phyloP scores from a whole-genome alignment of 495 filamentous ascomycete genomes.

The Lophiotrema nucula region DNA sequence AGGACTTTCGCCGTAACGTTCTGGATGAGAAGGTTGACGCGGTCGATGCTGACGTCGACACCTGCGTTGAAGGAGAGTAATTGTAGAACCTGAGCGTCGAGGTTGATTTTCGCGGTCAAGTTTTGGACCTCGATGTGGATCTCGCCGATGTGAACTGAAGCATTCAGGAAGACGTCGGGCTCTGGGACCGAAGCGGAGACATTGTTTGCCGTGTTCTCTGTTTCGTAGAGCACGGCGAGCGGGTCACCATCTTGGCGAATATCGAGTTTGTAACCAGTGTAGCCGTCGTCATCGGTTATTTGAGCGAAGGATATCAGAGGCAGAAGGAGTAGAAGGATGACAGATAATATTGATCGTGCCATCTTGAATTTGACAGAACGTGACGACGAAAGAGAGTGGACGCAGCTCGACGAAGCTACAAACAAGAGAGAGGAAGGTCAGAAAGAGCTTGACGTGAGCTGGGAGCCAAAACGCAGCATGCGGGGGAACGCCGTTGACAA shows the following conservation, averaged over 20 bases:
- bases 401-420: slow-evolving; percentile 9
- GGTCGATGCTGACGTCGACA: slow-evolving; percentile 54
- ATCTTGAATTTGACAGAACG: slow-evolving; percentile 30
- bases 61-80: slow-evolving; percentile 58
- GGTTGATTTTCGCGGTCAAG: slow-evolving; percentile 59
- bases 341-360: slow-evolving; percentile 33
- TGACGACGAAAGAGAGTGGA: slow-evolving; percentile 23
- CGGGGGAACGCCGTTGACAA: slow-evolving; percentile 22
- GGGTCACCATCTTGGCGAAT: slow-evolving; percentile 46
- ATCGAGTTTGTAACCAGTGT: slow-evolving; percentile 55
- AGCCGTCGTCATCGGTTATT: slow-evolving; percentile 42
- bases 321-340: slow-evolving; percentile 29
- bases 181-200: slow-evolving; percentile 41
- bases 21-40: slow-evolving; percentile 52
- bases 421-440: neutral
- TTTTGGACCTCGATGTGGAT: slow-evolving; percentile 56
- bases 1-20: slow-evolving; percentile 57
- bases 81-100: slow-evolving; percentile 56
- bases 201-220: slow-evolving; percentile 47
- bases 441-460: slow-evolving; percentile 4
- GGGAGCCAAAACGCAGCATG: neutral
- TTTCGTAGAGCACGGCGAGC: slow-evolving; percentile 51
- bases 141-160: slow-evolving; percentile 51
- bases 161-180: slow-evolving; percentile 59
- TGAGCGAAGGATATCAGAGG: slow-evolving; percentile 23